These are phyloP conservation scores for Elongisporangium senticosum DNA, from an alignment of 352 stramenopile species.

Conservation along the genomic window DNA sequence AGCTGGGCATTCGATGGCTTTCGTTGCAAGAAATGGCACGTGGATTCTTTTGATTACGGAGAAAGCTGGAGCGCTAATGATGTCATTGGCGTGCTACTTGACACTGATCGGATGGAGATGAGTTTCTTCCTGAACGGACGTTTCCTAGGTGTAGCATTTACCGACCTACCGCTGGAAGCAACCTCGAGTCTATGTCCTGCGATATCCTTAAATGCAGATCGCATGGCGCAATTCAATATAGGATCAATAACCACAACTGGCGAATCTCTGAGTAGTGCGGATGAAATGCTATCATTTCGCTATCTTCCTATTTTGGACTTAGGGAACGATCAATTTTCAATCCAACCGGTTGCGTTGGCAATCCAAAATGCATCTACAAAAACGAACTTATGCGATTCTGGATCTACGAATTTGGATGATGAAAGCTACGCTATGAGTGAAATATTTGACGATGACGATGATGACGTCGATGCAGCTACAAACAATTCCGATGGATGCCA, in stretches of 20 bases:
- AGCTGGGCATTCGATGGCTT: conserved; percentile 92
- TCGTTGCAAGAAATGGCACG: conserved; percentile 88
- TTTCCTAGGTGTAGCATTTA: conserved; percentile 84
- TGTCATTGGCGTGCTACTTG: conserved; percentile 82
- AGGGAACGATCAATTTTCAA: conserved; percentile 31
- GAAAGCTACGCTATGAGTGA: background rate
- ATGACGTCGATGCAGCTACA: background rate
- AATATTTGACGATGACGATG: background rate
- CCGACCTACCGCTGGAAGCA: conserved; percentile 28
- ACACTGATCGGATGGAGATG: conserved; percentile 80
- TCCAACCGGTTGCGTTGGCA: conserved; percentile 32
- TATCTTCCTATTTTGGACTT: conserved; percentile 29
- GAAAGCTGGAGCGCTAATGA: conserved; percentile 75
- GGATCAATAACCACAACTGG: conserved; percentile 11
- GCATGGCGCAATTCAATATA: conserved; percentile 80
- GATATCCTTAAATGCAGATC: conserved; percentile 81
- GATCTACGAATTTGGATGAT: background rate
- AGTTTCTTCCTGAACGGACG: conserved; percentile 91
- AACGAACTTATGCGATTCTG: background rate
- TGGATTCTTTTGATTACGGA: conserved; percentile 78
- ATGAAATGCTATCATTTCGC: conserved; percentile 19
- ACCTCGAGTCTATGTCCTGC: conserved; percentile 68
- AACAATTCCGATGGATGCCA: background rate
- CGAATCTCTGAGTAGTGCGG: conserved; percentile 1
- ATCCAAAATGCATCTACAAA: conserved; percentile 11